Percentiles rank a stretch among this genome's conserved stretches.
Conservation (phyloP, 2,329 filamentous ascomycete species). For the Aspergillus chevalieri region DNA sequence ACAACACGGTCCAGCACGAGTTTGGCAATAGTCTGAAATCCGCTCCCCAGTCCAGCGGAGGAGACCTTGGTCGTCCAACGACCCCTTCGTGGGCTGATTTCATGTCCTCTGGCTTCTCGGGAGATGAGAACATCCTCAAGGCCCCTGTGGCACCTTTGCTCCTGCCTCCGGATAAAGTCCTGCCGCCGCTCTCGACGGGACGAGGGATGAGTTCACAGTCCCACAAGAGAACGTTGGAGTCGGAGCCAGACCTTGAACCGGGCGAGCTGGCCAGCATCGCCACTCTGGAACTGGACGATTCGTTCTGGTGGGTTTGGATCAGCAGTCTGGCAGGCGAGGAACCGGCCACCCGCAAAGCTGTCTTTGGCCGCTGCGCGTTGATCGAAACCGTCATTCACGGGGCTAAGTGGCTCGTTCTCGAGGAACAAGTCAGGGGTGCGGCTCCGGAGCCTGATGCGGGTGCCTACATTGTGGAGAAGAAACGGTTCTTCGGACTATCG, state of each 20-base stretch:
- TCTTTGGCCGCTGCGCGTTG: conserved; percentile 88
- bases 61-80: conserved; percentile 70
- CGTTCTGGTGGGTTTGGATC: conserved; percentile 99
- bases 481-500: conserved; percentile 78
- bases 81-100: conserved; percentile 99
- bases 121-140: conserved; percentile 62
- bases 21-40: conserved; percentile 53
- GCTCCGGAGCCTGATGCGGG: conserved; percentile 76
- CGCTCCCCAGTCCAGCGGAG: conserved; percentile 61
- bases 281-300: conserved; percentile 79
- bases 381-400: conserved; percentile 78
- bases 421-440: conserved; percentile 92
- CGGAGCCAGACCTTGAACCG: conserved; percentile 66
- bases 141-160: conserved; percentile 59
- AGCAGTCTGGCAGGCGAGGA: conserved; percentile 90
- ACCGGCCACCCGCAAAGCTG: conserved; percentile 74
- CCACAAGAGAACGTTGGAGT: conserved; percentile 66
- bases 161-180: conserved; percentile 82
- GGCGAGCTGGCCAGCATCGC: conserved; percentile 92
- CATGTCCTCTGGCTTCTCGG: conserved; percentile 79
- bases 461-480: conserved; percentile 92
- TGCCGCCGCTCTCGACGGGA: conserved; percentile 69
- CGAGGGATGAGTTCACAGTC: conserved; percentile 83
- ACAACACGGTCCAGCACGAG: conserved; percentile 42
- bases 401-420: conserved; percentile 87